These are phyloP conservation scores for Sporisorium graminicola DNA, from an alignment of 1,284 basidiomycete species.

Conservation along the genomic window DNA sequence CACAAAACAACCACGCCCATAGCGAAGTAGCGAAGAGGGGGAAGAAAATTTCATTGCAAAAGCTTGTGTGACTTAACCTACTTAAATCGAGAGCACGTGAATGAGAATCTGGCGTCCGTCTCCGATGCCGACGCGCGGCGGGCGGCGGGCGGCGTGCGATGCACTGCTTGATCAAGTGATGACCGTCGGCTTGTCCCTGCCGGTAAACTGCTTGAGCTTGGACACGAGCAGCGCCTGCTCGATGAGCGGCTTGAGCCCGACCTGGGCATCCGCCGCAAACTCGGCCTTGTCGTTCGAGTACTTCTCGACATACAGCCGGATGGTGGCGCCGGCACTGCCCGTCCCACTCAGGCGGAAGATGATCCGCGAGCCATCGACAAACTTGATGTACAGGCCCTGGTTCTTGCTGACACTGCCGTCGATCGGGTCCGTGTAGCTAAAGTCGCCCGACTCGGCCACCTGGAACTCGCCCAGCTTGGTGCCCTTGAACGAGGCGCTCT, in stretches of 20 bases:
- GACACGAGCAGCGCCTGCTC: constrained; percentile 87
- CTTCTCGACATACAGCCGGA: constrained; percentile 74
- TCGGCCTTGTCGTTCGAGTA: constrained; percentile 86
- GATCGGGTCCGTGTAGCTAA: constrained; percentile 97
- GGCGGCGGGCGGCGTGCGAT: too few relatives aligned
- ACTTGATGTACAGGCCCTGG: constrained; percentile 93
- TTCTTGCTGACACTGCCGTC: constrained; percentile 92
- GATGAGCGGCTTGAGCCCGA: constrained; percentile 93
- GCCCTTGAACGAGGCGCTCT: constrained; percentile 73
- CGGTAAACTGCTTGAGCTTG: constrained; percentile 88
- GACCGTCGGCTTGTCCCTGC: constrained; percentile 90
- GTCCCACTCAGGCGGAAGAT: constrained; percentile 97
- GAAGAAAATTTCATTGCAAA: not conserved
- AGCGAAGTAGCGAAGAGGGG: too few relatives aligned
- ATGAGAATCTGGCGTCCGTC: too few relatives aligned
- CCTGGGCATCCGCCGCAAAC: constrained; percentile 82
- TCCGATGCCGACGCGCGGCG: too few relatives aligned
- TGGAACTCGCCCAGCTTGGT: constrained; percentile 77
- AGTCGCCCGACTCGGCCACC: constrained; percentile 84
- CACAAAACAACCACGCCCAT: too few relatives aligned
- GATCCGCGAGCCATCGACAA: constrained; percentile 90
- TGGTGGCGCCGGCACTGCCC: constrained; percentile 91
- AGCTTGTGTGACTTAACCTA: not conserved
- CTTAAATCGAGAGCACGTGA: too few relatives aligned
- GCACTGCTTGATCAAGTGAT: constrained; percentile 78